These are phyloP conservation scores for Austropuccinia psidii DNA, from an alignment of 1,284 basidiomycete species.

Conservation along the genomic window DNA sequence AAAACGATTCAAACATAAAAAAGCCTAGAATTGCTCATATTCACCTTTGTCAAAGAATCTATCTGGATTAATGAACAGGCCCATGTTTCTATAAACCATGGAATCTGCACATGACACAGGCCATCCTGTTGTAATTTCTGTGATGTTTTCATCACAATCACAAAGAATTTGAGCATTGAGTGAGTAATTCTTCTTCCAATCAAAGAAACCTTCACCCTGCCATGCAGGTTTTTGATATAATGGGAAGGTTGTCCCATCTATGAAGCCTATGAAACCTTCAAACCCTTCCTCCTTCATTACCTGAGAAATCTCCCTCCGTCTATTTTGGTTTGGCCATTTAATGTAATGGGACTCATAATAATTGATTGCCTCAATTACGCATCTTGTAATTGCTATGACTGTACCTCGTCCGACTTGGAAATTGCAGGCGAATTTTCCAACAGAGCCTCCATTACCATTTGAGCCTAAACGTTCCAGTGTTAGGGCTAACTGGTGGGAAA, in stretches of 20 bases:
- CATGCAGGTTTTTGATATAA: background rate
- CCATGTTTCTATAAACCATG: too few relatives aligned
- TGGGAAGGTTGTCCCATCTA: background rate
- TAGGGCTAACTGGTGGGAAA: background rate
- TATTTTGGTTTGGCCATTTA: background rate
- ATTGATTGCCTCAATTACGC: background rate
- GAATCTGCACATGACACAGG: background rate
- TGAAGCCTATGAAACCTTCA: background rate
- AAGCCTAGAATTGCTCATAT: background rate
- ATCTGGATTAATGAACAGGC: background rate
- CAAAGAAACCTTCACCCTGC: background rate
- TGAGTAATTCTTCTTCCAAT: background rate
- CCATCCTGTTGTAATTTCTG: background rate
- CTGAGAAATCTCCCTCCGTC: background rate
- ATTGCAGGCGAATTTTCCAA: background rate
- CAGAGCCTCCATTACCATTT: background rate
- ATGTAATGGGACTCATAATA: background rate
- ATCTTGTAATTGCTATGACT: background rate
- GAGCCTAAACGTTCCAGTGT: background rate
- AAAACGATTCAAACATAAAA: background rate
- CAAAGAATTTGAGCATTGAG: background rate
- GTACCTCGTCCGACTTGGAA: background rate
- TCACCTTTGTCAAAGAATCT: background rate
- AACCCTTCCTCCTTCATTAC: background rate
- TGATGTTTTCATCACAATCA: background rate